These are phyloP conservation scores for Beauveria australis DNA, from an alignment of 2,329 filamentous ascomycete species.

Conservation along the genomic window DNA sequence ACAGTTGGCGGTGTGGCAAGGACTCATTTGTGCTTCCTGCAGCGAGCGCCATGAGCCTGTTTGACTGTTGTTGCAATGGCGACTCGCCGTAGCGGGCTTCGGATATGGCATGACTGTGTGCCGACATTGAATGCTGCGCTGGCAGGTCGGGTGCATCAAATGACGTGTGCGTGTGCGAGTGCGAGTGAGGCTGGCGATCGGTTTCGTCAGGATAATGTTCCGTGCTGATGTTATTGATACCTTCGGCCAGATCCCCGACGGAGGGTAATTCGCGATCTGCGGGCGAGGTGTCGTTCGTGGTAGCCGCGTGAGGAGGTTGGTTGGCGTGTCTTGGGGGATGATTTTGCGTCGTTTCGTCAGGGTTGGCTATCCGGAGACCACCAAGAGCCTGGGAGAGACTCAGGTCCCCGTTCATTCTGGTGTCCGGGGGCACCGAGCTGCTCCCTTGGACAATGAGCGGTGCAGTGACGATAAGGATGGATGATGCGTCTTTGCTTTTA, in stretches of 20 bases:
- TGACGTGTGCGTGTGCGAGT: neutral
- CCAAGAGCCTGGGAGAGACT: conserved; percentile 88
- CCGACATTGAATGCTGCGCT: neutral
- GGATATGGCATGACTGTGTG: neutral
- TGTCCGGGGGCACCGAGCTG: conserved; percentile 13
- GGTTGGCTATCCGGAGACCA: conserved; percentile 93
- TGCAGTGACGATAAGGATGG: neutral
- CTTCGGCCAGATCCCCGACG: neutral
- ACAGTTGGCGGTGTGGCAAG: conserved; percentile 35
- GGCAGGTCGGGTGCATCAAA: neutral
- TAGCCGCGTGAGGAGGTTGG: conserved; percentile 3
- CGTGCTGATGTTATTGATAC: neutral
- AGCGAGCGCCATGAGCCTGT: neutral
- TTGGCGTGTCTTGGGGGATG: conserved; percentile 15
- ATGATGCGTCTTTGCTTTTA: conserved; percentile 8
- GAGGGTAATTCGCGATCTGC: neutral
- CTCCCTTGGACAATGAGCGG: conserved; percentile 14
- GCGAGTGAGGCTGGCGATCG: neutral
- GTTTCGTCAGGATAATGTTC: neutral
- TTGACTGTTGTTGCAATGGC: conserved; percentile 8
- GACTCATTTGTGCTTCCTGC: conserved; percentile 30
- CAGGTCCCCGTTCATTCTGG: conserved; percentile 80
- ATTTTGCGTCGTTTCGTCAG: conserved; percentile 58
- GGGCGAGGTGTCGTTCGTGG: neutral
- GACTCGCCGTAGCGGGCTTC: conserved; percentile 14